Evolutionary conservation across 495 filamentous ascomycete genomes (phyloP), one percentile per base, ranked within the genome.

Genomic region (Sphaerosporella brunnea): DNA sequence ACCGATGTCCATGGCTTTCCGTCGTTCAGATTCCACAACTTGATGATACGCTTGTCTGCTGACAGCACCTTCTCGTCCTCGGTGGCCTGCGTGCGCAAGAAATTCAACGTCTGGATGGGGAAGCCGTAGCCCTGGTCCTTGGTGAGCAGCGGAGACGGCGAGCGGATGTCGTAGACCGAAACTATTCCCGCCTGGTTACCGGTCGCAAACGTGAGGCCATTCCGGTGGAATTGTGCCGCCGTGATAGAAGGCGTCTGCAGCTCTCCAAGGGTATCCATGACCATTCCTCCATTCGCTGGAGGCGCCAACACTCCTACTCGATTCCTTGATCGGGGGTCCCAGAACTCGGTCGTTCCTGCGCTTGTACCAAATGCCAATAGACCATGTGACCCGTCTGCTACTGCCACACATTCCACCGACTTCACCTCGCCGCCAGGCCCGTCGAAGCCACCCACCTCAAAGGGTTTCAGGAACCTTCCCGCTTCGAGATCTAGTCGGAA

Each of bases 101-200:
- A 93, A 30, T 80, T 81, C 30, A 99, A 66, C 7, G 79, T 88
- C 56, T 94, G 84, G 41, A 95, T 82, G 10, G 92, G 81, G 61
- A 84, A 93, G 9, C 88, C 87, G 63, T 93, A 94, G 40, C 92
- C 90, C 68, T 96, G 92, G 52, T 96, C 92, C 61, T 92, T 95
- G 55, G 76, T 78, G 26, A 95, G 67, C 1, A 92, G 66, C 10
- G 92, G 87, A 0, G 79, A 71, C 0, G 90, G 84, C 8, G 83
- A 84, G 54, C 92, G 80, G 26, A 99, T 70, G 66, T 99, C 92
- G 59, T 94, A 99, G 21, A 93, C 72, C 37, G 88, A 75, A 25
- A 94, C 76, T n/a, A 94, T 71, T 5, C 92, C 92, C 37, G 77
- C 80, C 0, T 84, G 85, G 16, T 80, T 82, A 10, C 92, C 92